Base-by-base conservation (phyloP, 352 stramenopile genomes). In the Phytopythium mirpurense region DNA sequence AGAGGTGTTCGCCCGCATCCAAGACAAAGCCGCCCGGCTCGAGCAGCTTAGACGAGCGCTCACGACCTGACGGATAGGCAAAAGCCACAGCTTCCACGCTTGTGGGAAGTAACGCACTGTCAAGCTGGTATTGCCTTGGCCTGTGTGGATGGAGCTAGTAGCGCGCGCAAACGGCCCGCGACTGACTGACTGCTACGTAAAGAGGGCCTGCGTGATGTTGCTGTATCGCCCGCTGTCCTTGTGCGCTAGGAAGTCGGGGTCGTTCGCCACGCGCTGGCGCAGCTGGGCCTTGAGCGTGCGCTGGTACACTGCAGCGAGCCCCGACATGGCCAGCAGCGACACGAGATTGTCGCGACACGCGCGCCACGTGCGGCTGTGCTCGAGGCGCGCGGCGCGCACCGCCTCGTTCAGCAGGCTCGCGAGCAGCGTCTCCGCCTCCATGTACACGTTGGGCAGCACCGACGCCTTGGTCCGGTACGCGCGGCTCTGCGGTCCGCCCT, bases 221-320 rank as follows among this genome's bases (percentile, higher is more conserved):
- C 45, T 43, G 26, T 85, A 88, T 16, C 79, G 77, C 3, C 59
- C 56, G n/a, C 56, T 68, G 36, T 72, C 62, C 23, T 78, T 68
- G n/a, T 63, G 60, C 8, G 57, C 65, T 12, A 67, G 37, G 60
- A 73, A 90, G 58, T 90, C 77, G 10, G 67, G 65, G 31, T 90
- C 77, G 29, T 62, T 73, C 9, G 41, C 55, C 19, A 88, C 73
- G 23, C 68, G 74, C 42, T 80, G 64, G 18, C 72, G 67, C 31
- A 90, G 58, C 41, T 78, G 68, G 10, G 69, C 54, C 57, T 90
- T 90, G 29, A 90, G 76, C 14, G 80, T 77, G n/a, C 67, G 65
- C 44, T 71, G 65, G 45, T 78, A 90, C 12, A 80, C 71, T 6
- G 60, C 56, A 0, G 62, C 67, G 42, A 88, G 74, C 11, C 69